phyloP scores from a whole-genome alignment of 2,329 filamentous ascomycete genomes.

The Ceratocystis papillata region DNA sequence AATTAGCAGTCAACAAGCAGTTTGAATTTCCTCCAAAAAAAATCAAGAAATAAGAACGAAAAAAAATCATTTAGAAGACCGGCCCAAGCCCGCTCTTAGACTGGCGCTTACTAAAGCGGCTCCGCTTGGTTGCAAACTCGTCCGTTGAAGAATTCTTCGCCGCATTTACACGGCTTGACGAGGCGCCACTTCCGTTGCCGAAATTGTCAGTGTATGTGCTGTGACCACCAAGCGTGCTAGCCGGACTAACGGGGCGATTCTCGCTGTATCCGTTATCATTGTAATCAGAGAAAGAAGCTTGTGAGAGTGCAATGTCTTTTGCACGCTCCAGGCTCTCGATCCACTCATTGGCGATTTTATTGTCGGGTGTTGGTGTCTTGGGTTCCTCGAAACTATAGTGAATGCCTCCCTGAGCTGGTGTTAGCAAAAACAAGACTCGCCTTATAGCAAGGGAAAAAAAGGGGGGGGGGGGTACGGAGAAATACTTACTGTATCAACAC shows the following conservation, averaged over 20 bases:
- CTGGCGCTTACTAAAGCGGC: constrained; percentile 80
- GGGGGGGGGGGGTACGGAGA: not conserved
- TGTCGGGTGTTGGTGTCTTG: constrained; percentile 55
- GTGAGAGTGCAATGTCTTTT: constrained; percentile 69
- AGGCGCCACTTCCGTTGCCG: constrained; percentile 28
- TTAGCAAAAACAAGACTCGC: constrained; percentile 11
- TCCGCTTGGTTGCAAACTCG: constrained; percentile 44
- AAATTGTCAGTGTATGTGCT: constrained; percentile 44
- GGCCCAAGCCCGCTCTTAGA: constrained; percentile 89
- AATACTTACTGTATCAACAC: constrained; percentile 76
- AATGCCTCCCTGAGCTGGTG: constrained; percentile 58
- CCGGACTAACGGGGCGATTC: constrained; percentile 61
- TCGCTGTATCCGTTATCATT: constrained; percentile 62
- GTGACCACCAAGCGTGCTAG: constrained; percentile 57
- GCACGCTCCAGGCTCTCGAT: constrained; percentile 78
- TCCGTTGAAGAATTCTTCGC: constrained; percentile 51
- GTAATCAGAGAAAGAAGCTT: constrained; percentile 50
- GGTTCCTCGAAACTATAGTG: constrained; percentile 89
- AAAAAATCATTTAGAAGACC: constrained; percentile 50
- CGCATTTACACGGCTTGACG: constrained; percentile 42
- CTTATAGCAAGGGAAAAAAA: not conserved
- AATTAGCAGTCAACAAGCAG: too few species aligned
- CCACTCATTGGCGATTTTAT: constrained; percentile 67
- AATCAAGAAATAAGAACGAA: constrained; percentile 23
- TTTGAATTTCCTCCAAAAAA: constrained; percentile 1